These are phyloP conservation scores for Citrullus mucosospermus DNA, from an alignment of 306 rosid species.

Conservation along the genomic window DNA sequence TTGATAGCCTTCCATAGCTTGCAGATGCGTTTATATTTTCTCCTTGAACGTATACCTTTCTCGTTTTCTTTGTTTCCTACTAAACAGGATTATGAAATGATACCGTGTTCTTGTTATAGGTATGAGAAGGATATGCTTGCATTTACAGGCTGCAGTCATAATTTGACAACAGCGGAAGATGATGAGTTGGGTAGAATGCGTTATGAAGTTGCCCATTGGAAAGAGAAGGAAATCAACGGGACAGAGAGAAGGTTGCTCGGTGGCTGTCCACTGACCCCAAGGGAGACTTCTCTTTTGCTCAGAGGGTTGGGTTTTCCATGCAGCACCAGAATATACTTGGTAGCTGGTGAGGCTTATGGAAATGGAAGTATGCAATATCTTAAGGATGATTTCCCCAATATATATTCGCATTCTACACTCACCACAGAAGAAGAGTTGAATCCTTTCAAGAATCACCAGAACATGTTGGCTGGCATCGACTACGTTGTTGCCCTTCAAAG, in stretches of 20 bases:
- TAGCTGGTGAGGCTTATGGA: constrained; percentile 94
- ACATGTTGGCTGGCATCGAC: constrained; percentile 98
- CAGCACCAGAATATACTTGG: constrained; percentile 68
- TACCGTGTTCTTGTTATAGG: constrained; percentile 24
- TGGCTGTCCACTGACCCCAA: constrained; percentile 88
- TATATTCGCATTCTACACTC: constrained; percentile 72
- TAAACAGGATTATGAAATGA: neutral
- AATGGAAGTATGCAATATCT: constrained; percentile 81
- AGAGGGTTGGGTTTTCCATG: constrained; percentile 76
- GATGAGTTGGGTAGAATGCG: constrained; percentile 77
- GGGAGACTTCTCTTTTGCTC: constrained; percentile 88
- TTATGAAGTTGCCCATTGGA: constrained; percentile 91
- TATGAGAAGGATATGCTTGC: constrained; percentile 99
- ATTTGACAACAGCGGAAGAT: constrained; percentile 70
- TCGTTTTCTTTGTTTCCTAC: neutral
- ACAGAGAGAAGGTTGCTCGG: constrained; percentile 92
- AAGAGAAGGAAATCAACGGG: constrained; percentile 92
- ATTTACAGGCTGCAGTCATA: constrained; percentile 94
- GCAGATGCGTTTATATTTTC: neutral
- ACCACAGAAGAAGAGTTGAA: constrained; percentile 60
- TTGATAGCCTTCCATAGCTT: neutral
- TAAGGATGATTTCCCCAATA: constrained; percentile 61
- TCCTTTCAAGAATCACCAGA: constrained; percentile 75
- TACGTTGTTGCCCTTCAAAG: constrained; percentile 90
- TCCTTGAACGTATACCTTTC: neutral